Base-by-base conservation (phyloP, 805 yeast species). In the Pichia nakasei region DNA sequence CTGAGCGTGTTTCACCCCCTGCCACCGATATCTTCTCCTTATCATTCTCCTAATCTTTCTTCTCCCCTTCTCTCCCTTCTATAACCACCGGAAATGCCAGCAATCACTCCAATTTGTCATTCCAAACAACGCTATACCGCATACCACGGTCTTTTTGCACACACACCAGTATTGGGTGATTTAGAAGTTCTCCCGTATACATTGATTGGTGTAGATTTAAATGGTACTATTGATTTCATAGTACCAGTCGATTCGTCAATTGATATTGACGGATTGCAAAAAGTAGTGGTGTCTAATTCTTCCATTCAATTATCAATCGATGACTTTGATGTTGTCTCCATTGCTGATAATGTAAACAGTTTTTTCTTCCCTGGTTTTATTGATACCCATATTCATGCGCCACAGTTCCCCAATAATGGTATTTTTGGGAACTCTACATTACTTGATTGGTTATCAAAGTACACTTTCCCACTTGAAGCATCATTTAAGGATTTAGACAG, bases 391-490 rank as follows among this genome's bases (percentile, higher is more conserved):
- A 80, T 82, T 38, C 94, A 85, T 60, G 93, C 94, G 2, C 80
- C 94, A 3, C 94, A 85, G 60, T 85, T 76, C 54, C 93, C 93
- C 12, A 85, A 85, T 58, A 69, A 72, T 39, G 93, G 94, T 11
- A 78, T 93, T 22, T 91, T 94, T 49, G 89, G 95, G 22, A 82
- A 81, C 47, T 69, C 86, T 3, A 91, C 95, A 2, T 68, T 93
- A 36, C 66, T 93, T 44, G 95, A 91, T 51, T 93, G 98, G 98
- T 70, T 93, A 38, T 73, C 78, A 22, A 77, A 73, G 20, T 88
- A 87, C 60, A 93, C 98, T 0, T 93, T 89, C 68, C 95, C 96
- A 1, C 62, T 89, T 44, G 98, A 93, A 62, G 68, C 84, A 8
- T 71, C 84, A 4, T 73, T 86, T 48, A 65, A 63, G 18, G 76